Evolutionary conservation across 192 early-diverging fungal genomes (phyloP).

Genomic region (Backusella tuberculispora): DNA sequence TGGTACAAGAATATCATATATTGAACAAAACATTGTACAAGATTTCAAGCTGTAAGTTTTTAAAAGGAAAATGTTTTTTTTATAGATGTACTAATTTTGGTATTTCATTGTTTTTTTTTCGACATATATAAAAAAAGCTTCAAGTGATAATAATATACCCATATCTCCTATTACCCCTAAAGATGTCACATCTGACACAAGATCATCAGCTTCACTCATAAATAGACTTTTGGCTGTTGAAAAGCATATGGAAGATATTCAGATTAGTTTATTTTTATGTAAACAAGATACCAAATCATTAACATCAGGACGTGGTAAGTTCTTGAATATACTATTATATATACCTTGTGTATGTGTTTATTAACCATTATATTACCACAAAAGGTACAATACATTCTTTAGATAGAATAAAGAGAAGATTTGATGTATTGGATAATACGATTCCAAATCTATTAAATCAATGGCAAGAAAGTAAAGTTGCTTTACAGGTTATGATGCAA

Average conservation of each 20-base stretch:
- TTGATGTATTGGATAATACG: conserved; percentile 45
- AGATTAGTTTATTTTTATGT: conserved; percentile 54
- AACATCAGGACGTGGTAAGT: conserved; percentile 17
- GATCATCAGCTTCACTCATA: conserved; percentile 42
- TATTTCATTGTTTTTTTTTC: not conserved
- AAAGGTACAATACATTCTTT: conserved; percentile 9
- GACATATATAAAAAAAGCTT: not conserved
- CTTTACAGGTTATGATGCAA: conserved; percentile 41
- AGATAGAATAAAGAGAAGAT: conserved; percentile 26
- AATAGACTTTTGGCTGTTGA: conserved; percentile 48
- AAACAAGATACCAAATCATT: conserved; percentile 52
- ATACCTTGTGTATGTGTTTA: not conserved
- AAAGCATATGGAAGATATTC: conserved; percentile 53
- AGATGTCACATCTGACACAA: conserved; percentile 31
- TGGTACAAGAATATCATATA: conserved; percentile 21
- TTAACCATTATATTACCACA: not conserved
- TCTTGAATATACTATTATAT: not conserved
- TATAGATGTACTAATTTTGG: conserved; percentile 20
- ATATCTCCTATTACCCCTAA: not conserved
- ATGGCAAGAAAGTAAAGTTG: conserved; percentile 53
- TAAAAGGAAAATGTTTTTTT: conserved; percentile 40
- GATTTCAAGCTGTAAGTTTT: conserved; percentile 38
- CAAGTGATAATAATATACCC: not conserved
- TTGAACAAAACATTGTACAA: conserved; percentile 42
- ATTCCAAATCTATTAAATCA: conserved; percentile 48